These are phyloP conservation scores for Chytridiales sp. DNA, from an alignment of 371 early-diverging fungal species.

Conservation along the genomic window DNA sequence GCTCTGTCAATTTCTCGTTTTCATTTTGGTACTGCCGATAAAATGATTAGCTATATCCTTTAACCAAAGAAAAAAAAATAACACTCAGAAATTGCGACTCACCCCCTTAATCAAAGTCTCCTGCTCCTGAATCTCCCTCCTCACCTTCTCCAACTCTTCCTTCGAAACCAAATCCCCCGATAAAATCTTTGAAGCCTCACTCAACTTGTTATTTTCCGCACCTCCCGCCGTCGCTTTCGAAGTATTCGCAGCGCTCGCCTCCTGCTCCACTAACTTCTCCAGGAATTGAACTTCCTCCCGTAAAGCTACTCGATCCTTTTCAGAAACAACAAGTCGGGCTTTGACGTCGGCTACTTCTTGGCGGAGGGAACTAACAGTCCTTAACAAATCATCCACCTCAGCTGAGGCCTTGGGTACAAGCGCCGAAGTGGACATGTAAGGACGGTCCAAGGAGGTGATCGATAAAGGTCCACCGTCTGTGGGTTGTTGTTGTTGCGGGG, in stretches of 20 bases:
- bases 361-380: too few species aligned
- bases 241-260: too few species aligned
- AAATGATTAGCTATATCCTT: neutral
- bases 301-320: conserved; percentile 9
- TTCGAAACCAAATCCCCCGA: conserved; percentile 13
- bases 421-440: too few species aligned
- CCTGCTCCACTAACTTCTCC: conserved; percentile 24
- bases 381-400: too few species aligned
- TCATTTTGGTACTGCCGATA: conserved; percentile 30
- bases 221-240: neutral
- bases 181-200: neutral
- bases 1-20: conserved; percentile 29
- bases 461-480: too few species aligned
- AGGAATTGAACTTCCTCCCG: conserved; percentile 23
- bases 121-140: conserved; percentile 31
- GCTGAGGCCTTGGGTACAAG: too few species aligned
- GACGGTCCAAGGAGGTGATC: too few species aligned
- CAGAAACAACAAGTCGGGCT: neutral
- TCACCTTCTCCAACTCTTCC: conserved; percentile 18
- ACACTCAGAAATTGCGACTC: too few species aligned
- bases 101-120: conserved; percentile 30
- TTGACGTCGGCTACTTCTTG: conserved; percentile 2
- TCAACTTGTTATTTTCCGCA: neutral
- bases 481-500: too few species aligned
- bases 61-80: neutral